Evolutionary conservation across 1,284 basidiomycete genomes (phyloP).

Genomic region (Erythrobasidium hasegawianum): DNA sequence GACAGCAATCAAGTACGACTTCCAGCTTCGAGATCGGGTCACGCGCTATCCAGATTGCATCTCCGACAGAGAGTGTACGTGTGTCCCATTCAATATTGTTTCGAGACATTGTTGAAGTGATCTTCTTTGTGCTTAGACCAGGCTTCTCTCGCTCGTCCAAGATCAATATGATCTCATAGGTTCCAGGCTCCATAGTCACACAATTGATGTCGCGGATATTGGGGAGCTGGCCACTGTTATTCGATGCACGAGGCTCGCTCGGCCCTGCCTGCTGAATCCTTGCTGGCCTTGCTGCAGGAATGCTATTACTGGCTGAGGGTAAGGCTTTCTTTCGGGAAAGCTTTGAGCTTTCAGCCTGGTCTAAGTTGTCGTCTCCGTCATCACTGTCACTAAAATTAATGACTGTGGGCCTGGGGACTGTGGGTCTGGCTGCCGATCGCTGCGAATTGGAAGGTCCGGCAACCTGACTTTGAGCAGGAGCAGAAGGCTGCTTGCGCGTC

Average conservation of each 20-base stretch:
- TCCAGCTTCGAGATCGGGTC: conserved; percentile 45
- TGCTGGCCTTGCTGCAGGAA: too few species aligned
- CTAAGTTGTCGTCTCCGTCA: too few species aligned
- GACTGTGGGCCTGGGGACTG: too few species aligned
- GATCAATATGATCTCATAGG: conserved; percentile 56
- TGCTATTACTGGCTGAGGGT: too few species aligned
- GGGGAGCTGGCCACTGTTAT: too few species aligned
- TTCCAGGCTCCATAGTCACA: conserved; percentile 51
- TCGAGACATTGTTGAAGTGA: conserved; percentile 47
- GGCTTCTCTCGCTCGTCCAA: conserved; percentile 56
- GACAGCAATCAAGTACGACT: conserved; percentile 57
- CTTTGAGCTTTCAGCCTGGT: too few species aligned
- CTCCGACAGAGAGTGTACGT: conserved; percentile 55
- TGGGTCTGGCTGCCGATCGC: too few species aligned
- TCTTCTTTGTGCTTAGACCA: conserved; percentile 41
- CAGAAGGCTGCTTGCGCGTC: not conserved
- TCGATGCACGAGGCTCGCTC: too few species aligned
- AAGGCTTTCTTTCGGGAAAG: too few species aligned
- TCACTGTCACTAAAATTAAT: too few species aligned
- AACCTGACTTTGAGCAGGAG: not conserved
- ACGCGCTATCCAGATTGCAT: conserved; percentile 56
- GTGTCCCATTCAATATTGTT: conserved; percentile 53
- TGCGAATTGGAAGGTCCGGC: too few species aligned
- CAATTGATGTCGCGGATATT: conserved; percentile 43
- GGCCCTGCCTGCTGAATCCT: too few species aligned